Base-by-base conservation (phyloP, 2,329 filamentous ascomycete genomes). In the Exophiala mesophila region DNA sequence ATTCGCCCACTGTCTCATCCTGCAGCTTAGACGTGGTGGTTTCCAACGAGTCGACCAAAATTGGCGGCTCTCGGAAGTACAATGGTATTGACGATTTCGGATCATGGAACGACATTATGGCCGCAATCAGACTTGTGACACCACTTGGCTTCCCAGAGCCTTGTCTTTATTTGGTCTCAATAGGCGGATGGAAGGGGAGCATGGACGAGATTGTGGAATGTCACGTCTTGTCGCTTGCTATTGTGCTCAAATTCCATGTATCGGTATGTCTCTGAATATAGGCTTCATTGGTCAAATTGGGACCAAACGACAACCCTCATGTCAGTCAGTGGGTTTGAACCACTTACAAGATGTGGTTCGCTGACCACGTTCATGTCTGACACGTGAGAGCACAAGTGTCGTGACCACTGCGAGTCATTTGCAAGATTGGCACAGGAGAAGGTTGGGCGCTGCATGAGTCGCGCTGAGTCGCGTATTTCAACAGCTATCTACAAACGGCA, bases 11-110 rank as follows among this genome's bases (percentile, higher is more conserved):
- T 0, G 85, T 90, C 42, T 78, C 69, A 45, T 83, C 74, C 63
- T 94, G 87, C 19, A 77, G 61, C 36, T 64, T 60, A 1, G 84
- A 88, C 17, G 85, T 85, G 46, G 77, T 69, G 3, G 88, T 92
- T 36, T 67, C 60, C 37, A 89, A 70, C 12, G 58, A 51, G 58
- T 94, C 88, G 41, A 68, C 70, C 53, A 94, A 77, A 13, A 71
- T 70, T 9, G 85, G 82, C 29, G 66, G 64, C 41, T 64, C 54
- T 36, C 59, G 62, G 52, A 69, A 69, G 35, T 69, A 55, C 37
- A 56, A 49, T 36, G 67, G 64, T 43, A 68, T 58, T 24, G 46
- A 33, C n/a, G 26, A 45, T 18, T 7, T 6, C 23, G 12, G 23
- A 26, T 26, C 23, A 13, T 31, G 29, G 5, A 6, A 7, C n/a